A percentile compares a stretch with the other conserved stretches of the same genome.
These are phyloP conservation scores for Aspergillus bridgeri DNA, from an alignment of 495 filamentous ascomycete species.

Conservation along the genomic window DNA sequence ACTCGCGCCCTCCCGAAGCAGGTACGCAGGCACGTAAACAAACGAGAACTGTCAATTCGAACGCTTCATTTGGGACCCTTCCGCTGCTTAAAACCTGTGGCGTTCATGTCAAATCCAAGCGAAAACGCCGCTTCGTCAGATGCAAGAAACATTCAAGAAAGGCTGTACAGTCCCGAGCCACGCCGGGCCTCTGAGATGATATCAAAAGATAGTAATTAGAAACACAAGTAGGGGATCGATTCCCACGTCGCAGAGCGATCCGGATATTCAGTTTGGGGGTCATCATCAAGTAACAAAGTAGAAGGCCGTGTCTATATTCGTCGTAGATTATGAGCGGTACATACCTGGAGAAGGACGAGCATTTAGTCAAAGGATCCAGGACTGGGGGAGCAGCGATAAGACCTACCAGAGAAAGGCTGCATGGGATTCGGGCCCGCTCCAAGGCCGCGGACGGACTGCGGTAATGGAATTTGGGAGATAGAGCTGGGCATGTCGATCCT, in stretches of 20 bases:
- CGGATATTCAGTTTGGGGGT: neutral
- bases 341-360: conserved; percentile 18
- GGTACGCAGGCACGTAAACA: neutral
- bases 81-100: neutral
- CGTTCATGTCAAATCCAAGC: conserved; percentile 8
- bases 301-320: conserved; percentile 7
- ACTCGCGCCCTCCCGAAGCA: neutral
- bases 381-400: neutral
- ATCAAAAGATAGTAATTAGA: neutral
- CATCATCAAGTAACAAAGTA: conserved; percentile 2
- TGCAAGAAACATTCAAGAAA: conserved; percentile 18
- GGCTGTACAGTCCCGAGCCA: conserved; percentile 21
- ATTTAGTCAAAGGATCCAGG: conserved; percentile 6
- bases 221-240: neutral
- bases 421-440: conserved; percentile 24
- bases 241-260: neutral
- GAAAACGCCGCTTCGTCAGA: conserved; percentile 25
- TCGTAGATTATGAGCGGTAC: conserved; percentile 27
- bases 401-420: conserved; percentile 34
- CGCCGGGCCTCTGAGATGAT: conserved; percentile 9
- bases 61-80: neutral
- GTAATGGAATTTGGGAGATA: conserved; percentile 42
- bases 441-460: conserved; percentile 32
- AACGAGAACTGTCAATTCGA: neutral
- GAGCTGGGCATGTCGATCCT: conserved; percentile 61